Conservation (phyloP, 1,284 basidiomycete species). For the Termitomyces sp. region DNA sequence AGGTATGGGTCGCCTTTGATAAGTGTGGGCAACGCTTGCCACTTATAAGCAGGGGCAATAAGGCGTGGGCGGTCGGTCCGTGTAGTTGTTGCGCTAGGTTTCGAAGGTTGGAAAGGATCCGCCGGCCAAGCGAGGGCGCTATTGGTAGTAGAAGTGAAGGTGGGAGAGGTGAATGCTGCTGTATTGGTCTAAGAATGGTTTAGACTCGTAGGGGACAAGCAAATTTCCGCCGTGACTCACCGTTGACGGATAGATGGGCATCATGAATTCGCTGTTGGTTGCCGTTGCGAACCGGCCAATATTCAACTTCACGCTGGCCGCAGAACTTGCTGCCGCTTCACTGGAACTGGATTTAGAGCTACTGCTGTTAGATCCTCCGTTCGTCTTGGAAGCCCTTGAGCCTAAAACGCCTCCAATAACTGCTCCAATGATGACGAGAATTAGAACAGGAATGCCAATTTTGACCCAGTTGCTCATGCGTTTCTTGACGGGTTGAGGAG, state of each 20-base stretch:
- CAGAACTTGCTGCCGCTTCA: slow-evolving; percentile 42
- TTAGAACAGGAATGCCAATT: slow-evolving; percentile 57
- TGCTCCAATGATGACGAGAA: slow-evolving; percentile 68
- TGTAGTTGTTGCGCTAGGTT: slow-evolving; percentile 52
- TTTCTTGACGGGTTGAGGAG: slow-evolving; percentile 46
- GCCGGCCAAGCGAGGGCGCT: slow-evolving; percentile 63
- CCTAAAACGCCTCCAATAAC: slow-evolving; percentile 80
- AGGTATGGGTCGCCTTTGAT: slow-evolving; percentile 87
- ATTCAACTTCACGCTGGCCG: slow-evolving; percentile 55
- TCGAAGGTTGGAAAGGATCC: slow-evolving; percentile 68
- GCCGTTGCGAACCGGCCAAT: slow-evolving; percentile 69
- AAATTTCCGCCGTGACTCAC: slow-evolving; percentile 42
- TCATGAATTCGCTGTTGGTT: slow-evolving; percentile 67
- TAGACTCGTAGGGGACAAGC: background rate
- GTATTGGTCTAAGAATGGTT: slow-evolving; percentile 61
- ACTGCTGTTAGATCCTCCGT: slow-evolving; percentile 18
- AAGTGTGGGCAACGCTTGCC: slow-evolving; percentile 78
- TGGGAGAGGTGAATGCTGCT: slow-evolving; percentile 73
- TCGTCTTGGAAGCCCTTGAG: slow-evolving; percentile 43
- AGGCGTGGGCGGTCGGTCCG: slow-evolving; percentile 85
- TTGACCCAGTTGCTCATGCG: slow-evolving; percentile 55
- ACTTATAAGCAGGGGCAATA: slow-evolving; percentile 89
- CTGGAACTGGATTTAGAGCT: slow-evolving; percentile 17
- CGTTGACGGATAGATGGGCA: slow-evolving; percentile 85
- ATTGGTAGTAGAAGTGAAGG: slow-evolving; percentile 53